Evolutionary conservation across 2,329 filamentous ascomycete genomes (phyloP), one percentile per base, ranked within the genome.

Genomic region (Hypomyces perniciosus): DNA sequence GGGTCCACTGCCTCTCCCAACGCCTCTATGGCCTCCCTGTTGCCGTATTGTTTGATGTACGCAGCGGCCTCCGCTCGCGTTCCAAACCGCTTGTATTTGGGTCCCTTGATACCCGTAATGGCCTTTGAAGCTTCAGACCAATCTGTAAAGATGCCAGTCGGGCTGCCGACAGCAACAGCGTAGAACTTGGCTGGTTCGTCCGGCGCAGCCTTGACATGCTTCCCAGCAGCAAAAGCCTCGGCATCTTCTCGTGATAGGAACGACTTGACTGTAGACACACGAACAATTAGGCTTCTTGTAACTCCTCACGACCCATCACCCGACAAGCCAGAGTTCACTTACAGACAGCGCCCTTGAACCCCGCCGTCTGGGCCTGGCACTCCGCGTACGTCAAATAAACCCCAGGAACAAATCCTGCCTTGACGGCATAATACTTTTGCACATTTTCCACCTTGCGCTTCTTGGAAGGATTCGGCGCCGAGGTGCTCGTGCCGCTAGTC

Each of bases 211-310:
- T 68, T 62, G 5, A 66, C 61, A 28, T 66, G 62, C 57, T 77
- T 78, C 43, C 88, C 87, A 1, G 78, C 81, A 28, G 89, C 75
- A 64, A 88, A 96, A 2, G 81, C 82, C 61, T 87, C 79, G n/a
- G 92, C 92, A 53, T 96, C 90, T 55, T 84, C 78, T 52, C 78
- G 73, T 1, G 79, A 82, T 8, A 76, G 71, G 64, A 96, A 96
- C 1, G 86, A 89, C 71, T 93, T 92, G 74, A 87, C 89, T 93
- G 54, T 28, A 38, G 6, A 20, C 1, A 13, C 5, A 10, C 5
- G 13, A 41, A 9, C 38, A 13, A 12, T 35, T 35, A 35, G 33
- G 20, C 20, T 20, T 20, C 20, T 35, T 35, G 12, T 12, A 8
- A 8, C 12, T 35, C 33, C 33, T 8, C 8, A 12, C 33, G 12